Evolutionary conservation across 208 protist species (phyloP), one percentile per base, ranked within the genome.

Genomic region (Borovskyia barvae): DNA sequence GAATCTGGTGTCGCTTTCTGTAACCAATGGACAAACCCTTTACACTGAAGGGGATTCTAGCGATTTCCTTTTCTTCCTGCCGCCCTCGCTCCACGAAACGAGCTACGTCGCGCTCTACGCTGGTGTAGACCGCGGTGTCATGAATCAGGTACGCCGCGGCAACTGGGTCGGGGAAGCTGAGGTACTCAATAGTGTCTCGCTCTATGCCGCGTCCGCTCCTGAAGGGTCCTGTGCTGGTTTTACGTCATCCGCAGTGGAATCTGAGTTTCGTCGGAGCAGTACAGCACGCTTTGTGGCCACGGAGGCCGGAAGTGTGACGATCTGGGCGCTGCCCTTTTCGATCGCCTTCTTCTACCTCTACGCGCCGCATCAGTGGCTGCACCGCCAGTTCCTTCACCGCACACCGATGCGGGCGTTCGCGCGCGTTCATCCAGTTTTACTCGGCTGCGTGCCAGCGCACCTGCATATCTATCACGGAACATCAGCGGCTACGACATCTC

Each of bases 161-260:
- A 42, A 82, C 56, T 82, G 74, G 61, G 63, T 82, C 11, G 75
- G 75, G 20, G 75, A 82, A 26, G 64, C 58, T 30, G 75, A 82
- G 30, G 50, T 65, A 6, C 65, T 82, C 24, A 66, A 67, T 33
- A 53, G 63, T 17, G 9, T 47, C 9, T 22, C 65, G n/a, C 29
- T 66, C 25, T 71, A 72, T 33, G 3, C 39, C 30, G 32, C 41
- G 33, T 17, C 42, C 48, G 7, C 25, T 25, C 14, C 9, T 0
- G 45, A 15, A 20, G 15, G 45, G 14, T 36, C 52, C 2, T 41
- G 42, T 20, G n/a, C n/a, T n/a, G n/a, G n/a, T n/a, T n/a, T n/a
- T n/a, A n/a, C n/a, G n/a, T n/a, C n/a, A n/a, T n/a, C n/a, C n/a
- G n/a, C n/a, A n/a, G n/a, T n/a, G n/a, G n/a, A n/a, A n/a, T n/a